Evolutionary conservation across 2,329 filamentous ascomycete genomes (phyloP).

Genomic region (Stagonosporopsis chrysanthemi): DNA sequence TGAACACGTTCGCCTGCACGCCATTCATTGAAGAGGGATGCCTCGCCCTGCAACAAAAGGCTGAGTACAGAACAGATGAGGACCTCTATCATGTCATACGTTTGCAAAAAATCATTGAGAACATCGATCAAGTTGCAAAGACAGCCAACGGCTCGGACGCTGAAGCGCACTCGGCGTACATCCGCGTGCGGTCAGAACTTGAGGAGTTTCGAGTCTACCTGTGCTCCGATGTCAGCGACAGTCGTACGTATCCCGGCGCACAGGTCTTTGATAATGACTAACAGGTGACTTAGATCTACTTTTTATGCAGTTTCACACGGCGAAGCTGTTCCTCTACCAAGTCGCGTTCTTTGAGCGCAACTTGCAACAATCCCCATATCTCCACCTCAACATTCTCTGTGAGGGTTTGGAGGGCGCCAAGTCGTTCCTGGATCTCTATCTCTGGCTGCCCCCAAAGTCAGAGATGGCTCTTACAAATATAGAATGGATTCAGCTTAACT

Average conservation of each 20-base stretch:
- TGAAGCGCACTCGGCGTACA: constrained; percentile 42
- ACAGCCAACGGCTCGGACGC: constrained; percentile 24
- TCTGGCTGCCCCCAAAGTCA: constrained; percentile 45
- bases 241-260: constrained; percentile 33
- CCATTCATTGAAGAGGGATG: constrained; percentile 50
- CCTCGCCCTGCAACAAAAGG: constrained; percentile 40
- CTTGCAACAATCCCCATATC: constrained; percentile 37
- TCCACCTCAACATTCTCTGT: constrained; percentile 33
- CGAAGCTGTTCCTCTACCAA: constrained; percentile 52
- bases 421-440: constrained; percentile 44
- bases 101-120: constrained; percentile 51
- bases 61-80: constrained; percentile 46
- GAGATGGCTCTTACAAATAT: constrained; percentile 51
- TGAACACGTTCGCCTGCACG: constrained; percentile 47
- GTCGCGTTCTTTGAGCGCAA: constrained; percentile 47
- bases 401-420: constrained; percentile 37
- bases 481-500: constrained; percentile 53
- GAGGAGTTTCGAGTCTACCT: constrained; percentile 43
- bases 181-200: constrained; percentile 42
- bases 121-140: constrained; percentile 41
- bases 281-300: constrained; percentile 41
- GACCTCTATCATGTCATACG: constrained; percentile 49
- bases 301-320: constrained; percentile 51
- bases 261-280: background rate
- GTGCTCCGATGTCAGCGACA: constrained; percentile 37